A percentile compares a stretch with the other conserved stretches of the same genome.
Conservation (phyloP, 164 flowering plant genomes). For the Chloranthus sessilifolius region DNA sequence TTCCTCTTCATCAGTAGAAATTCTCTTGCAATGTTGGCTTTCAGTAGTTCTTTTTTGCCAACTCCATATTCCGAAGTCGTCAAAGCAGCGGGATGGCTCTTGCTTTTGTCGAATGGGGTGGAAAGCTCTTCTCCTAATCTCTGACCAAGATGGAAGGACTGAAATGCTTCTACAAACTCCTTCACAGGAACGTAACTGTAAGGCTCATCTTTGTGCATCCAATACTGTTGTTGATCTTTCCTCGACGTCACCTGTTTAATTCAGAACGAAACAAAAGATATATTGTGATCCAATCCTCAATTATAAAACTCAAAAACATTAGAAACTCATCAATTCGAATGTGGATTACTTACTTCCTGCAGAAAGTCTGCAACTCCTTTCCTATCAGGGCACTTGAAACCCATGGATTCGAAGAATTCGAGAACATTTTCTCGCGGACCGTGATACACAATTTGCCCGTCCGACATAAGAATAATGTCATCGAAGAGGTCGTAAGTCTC, state of each 20-base stretch:
- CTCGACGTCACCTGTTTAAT: conserved; percentile 37
- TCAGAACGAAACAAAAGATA: too few species aligned
- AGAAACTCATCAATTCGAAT: too few species aligned
- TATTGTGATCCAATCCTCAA: too few species aligned
- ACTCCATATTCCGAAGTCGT: conserved; percentile 32
- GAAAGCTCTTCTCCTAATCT: conserved; percentile 27
- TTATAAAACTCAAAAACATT: too few species aligned
- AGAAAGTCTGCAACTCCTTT: conserved; percentile 71
- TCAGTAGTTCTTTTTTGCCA: conserved; percentile 29
- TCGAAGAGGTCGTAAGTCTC: conserved; percentile 76
- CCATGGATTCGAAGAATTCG: conserved; percentile 57
- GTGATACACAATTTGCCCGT: conserved; percentile 68
- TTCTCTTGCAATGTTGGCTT: conserved; percentile 37
- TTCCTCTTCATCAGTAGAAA: conserved; percentile 39
- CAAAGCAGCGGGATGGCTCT: conserved; percentile 41
- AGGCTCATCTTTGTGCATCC: conserved; percentile 26
- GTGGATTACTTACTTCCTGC: conserved; percentile 70
- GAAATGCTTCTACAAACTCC: conserved; percentile 40
- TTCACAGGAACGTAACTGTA: conserved; percentile 32
- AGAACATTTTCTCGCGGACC: conserved; percentile 65
- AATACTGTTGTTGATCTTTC: conserved; percentile 49
- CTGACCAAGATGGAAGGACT: conserved; percentile 34
- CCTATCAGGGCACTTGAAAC: conserved; percentile 63
- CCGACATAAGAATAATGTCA: conserved; percentile 69
- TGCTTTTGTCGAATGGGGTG: conserved; percentile 32